Evolutionary conservation across 768 basidiomycete genomes (phyloP).

Genomic region (Lepiota subincarnata): DNA sequence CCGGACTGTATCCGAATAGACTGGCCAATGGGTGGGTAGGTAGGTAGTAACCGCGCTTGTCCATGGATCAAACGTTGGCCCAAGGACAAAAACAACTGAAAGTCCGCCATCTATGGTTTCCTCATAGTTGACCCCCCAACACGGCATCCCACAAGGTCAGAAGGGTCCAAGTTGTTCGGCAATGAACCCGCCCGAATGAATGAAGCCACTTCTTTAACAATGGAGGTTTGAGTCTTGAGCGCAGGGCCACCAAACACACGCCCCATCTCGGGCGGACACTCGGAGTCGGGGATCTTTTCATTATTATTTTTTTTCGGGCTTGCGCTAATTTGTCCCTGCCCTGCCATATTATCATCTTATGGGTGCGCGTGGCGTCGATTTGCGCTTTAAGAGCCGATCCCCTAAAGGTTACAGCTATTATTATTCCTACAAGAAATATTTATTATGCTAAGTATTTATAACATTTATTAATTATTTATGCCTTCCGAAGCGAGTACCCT

Average conservation of each 20-base stretch:
- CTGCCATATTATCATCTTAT: too few relatives aligned
- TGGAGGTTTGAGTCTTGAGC: too few relatives aligned
- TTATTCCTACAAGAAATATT: not conserved
- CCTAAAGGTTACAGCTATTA: too few relatives aligned
- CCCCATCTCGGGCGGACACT: too few relatives aligned
- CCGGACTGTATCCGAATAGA: not conserved
- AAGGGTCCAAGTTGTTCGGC: not conserved
- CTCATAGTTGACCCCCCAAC: not conserved
- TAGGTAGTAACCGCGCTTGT: slow-evolving; percentile 1
- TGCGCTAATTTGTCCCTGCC: too few relatives aligned
- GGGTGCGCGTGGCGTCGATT: too few relatives aligned
- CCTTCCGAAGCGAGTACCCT: not conserved
- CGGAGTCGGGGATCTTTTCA: too few relatives aligned
- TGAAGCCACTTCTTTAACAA: not conserved
- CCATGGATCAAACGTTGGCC: slow-evolving; percentile 6
- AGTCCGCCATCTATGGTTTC: not conserved
- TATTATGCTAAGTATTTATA: slow-evolving; percentile 5
- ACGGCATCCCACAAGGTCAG: not conserved
- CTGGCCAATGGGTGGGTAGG: not conserved
- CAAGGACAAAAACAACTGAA: not conserved
- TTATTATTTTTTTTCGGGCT: too few relatives aligned
- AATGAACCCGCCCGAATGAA: not conserved
- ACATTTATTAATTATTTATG: not conserved
- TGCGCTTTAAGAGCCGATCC: too few relatives aligned
- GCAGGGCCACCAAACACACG: too few relatives aligned